Conservation (phyloP, 192 early-diverging fungal genomes). For the Diversispora epigaea region DNA sequence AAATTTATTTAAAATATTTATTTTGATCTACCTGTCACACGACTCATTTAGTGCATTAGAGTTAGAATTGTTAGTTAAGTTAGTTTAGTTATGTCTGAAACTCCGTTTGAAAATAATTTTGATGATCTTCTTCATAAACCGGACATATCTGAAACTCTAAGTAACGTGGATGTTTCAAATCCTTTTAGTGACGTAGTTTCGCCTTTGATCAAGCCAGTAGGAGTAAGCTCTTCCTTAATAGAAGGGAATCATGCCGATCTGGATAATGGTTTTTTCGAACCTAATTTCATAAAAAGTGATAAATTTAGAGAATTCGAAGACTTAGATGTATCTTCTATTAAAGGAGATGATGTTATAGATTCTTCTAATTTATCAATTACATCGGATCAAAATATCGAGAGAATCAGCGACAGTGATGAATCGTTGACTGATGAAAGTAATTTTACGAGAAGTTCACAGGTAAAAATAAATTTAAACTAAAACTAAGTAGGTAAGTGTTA, state of each 20-base stretch:
- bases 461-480: background rate
- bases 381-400: slow-evolving; percentile 5
- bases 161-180: slow-evolving; percentile 32
- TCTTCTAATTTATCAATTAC: background rate
- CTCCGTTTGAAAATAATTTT: slow-evolving; percentile 34
- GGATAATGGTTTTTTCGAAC: background rate
- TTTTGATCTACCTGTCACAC: too few relatives aligned
- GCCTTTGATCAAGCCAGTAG: background rate
- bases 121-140: slow-evolving; percentile 32
- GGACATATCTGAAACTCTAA: slow-evolving; percentile 34
- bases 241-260: background rate
- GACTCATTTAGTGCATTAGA: too few relatives aligned
- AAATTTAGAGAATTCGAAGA: slow-evolving; percentile 8
- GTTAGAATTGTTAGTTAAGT: too few relatives aligned
- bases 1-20: too few relatives aligned
- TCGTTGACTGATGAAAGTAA: background rate
- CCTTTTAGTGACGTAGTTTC: slow-evolving; percentile 38
- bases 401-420: slow-evolving; percentile 2
- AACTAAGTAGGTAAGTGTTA: background rate
- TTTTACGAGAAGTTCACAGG: background rate
- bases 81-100: background rate
- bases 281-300: background rate
- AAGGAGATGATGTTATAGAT: background rate
- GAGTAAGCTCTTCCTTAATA: background rate
- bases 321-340: slow-evolving; percentile 22